These are phyloP conservation scores for Colletotrichum siamense DNA, from an alignment of 2,329 filamentous ascomycete genomes.

Conservation along the genomic window DNA sequence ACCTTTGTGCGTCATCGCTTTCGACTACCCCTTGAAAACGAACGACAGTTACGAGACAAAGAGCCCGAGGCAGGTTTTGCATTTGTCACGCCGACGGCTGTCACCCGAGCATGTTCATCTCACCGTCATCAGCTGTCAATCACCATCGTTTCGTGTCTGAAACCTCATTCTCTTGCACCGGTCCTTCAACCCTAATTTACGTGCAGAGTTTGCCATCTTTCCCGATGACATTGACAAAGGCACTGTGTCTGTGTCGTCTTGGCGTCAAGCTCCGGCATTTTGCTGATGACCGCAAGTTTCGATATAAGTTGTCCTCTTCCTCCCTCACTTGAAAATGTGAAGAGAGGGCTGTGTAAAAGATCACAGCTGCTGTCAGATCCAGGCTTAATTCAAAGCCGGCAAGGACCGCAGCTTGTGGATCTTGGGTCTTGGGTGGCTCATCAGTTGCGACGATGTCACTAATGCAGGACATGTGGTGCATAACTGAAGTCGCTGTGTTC, in stretches of 20 bases:
- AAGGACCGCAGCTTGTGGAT: constrained; percentile 15
- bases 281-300: background rate
- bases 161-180: background rate
- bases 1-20: background rate
- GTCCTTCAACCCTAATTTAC: background rate
- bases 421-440: constrained; percentile 29
- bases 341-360: background rate
- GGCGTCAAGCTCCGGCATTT: background rate
- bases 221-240: background rate
- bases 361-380: constrained; percentile 6
- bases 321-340: too few species aligned
- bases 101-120: background rate
- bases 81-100: background rate
- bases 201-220: background rate
- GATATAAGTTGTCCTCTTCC: background rate
- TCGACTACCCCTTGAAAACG: fast-evolving
- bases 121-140: background rate
- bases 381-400: constrained; percentile 13
- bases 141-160: background rate
- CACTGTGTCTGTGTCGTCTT: background rate
- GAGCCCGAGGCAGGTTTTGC: background rate
- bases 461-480: constrained; percentile 23
- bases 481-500: constrained; percentile 26
- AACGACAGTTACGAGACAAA: background rate
- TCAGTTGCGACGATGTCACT: background rate